Evolutionary conservation across 345 rosid genomes (phyloP).

Genomic region (Citrus sp.): DNA sequence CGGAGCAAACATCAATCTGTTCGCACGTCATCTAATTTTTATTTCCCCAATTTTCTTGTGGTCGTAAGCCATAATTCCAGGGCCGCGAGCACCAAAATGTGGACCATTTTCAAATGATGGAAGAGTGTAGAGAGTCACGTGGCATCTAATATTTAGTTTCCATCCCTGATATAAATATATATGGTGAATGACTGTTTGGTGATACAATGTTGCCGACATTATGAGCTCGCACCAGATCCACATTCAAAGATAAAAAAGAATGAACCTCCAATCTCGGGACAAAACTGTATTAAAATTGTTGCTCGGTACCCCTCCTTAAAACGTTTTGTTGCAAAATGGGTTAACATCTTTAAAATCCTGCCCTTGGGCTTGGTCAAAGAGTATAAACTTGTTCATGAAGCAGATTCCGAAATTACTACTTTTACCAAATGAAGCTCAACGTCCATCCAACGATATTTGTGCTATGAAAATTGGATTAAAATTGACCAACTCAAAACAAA

Average conservation of each 20-base stretch:
- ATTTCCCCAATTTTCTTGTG: neutral
- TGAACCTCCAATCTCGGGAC: too few relatives aligned
- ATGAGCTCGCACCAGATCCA: neutral
- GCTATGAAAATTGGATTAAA: neutral
- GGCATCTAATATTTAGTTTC: neutral
- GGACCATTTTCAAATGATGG: neutral
- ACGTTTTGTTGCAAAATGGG: neutral
- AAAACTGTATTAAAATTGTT: too few relatives aligned
- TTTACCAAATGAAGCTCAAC: neutral
- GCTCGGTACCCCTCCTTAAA: neutral
- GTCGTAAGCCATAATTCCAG: neutral
- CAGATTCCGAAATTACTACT: too few relatives aligned
- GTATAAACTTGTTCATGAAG: neutral
- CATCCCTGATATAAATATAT: too few relatives aligned
- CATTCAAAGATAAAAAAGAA: too few relatives aligned
- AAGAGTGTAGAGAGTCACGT: neutral
- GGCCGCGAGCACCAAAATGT: neutral
- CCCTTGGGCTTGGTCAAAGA: neutral
- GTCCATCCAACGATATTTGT: neutral
- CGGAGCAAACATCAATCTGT: neutral
- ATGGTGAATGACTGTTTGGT: neutral
- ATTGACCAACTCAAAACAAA: neutral
- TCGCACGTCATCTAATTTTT: neutral
- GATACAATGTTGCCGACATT: constrained; percentile 16
- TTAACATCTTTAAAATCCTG: neutral